Base-by-base conservation (phyloP, 305 asterid species). In the Plantago coronopus region DNA sequence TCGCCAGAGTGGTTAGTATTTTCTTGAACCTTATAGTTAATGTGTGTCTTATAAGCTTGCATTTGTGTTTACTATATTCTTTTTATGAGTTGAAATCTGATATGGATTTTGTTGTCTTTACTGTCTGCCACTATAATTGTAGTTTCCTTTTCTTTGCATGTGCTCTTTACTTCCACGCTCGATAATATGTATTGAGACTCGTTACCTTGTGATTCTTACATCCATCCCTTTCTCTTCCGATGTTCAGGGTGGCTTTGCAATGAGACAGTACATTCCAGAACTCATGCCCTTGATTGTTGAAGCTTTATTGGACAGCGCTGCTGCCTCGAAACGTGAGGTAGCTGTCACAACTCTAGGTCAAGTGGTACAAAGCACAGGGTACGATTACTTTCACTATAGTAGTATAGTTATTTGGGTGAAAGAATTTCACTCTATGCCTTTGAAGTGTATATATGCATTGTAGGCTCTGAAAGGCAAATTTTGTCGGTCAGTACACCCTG, bases 361-460 rank as follows among this genome's bases (percentile, higher is more conserved):
- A 78, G 95, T 93, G 74, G 96, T 93, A 50, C 99, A 89, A 73
- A 93, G 97, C 82, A 93, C 99, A 5, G 99, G 99, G 99, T 89
- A 82, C 65, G 86, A n/a, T 73, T 23, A 53, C 42, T 23, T 11
- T 25, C 17, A n/a, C n/a, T n/a, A n/a, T n/a, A n/a, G n/a, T n/a
- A 34, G 3, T 8, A 7, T 34, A 8, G 12, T 34, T 31, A 31
- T 31, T 7, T 31, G 11, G 38, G 38, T 31, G 9, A 31, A 31
- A 8, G 1, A 6, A 31, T 31, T 8, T 8, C 11, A 27, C 15
- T 38, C 47, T 34, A 27, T 34, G 17, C 47, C 17, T 16, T 15
- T 3, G 10, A 44, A 2, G 38, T 21, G 21, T 43, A 38, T 57
- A 29, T 29, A 29, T 29, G 15, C 14, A 2, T 21, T 43, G 47